Evolutionary conservation across 768 basidiomycete genomes (phyloP), one percentile per base, ranked within the genome.

Genomic region (Ramaria sp.): DNA sequence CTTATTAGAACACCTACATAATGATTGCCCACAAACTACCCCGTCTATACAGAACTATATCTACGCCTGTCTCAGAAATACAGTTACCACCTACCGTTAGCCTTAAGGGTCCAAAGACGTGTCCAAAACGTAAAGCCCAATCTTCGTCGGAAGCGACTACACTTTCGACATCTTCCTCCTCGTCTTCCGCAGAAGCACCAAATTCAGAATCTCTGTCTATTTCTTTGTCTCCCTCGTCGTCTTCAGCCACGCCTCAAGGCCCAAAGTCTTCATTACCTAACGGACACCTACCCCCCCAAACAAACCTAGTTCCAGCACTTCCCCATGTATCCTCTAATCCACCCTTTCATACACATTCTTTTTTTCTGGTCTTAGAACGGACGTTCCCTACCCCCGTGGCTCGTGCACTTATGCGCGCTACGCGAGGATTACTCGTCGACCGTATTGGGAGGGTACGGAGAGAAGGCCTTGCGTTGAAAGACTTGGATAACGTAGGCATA

Each of bases 341-440:
- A 7, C 89, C 89, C 0, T 92, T 92, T 64, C 76, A 92, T 61
- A 92, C 89, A 1, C 84, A 92, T 67, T 71, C 75, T 2, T 90
- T 92, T 70, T 83, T 88, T 58, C 62, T 64, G 22, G 82, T 75
- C 0, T 71, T 92, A 44, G 85, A 89, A 60, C 78, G 75, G 65
- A 80, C 81, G 0, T 91, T 92, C 62, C 78, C 88, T 0, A 81
- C 81, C 0, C 75, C 77, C 2, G 83, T 83, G 0, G 88, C 89
- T 12, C 78, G 78, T 38, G 82, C 80, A 62, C 76, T 92, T 52
- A 92, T 90, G 89, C 79, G 84, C 2, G 89, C 88, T 1, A 88
- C 85, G 10, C 73, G 86, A 34, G 89, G 86, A 0, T 69, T 89
- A 60, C 77, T 92, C 27, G 82, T 88, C 10, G 85, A 89, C 62